A percentile compares a stretch with the other conserved stretches of the same genome.
Evolutionary conservation across 169 alveolate species (phyloP).

Genomic region (Theileria orientalis): DNA sequence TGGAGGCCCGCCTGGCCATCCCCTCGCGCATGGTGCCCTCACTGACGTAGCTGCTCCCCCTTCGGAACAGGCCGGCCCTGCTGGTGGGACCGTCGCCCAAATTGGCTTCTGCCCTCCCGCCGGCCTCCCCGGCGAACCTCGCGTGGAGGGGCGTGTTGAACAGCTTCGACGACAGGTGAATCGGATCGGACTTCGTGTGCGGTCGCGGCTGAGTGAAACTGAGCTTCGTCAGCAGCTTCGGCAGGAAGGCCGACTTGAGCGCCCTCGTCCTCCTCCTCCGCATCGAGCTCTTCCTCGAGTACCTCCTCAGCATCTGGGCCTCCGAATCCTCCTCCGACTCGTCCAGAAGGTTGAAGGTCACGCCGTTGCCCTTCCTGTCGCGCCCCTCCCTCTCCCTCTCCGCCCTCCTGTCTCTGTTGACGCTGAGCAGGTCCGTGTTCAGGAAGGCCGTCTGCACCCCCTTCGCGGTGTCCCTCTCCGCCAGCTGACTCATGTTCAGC

Average conservation of each 20-base stretch:
- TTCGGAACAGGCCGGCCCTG: neutral
- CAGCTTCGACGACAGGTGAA: neutral
- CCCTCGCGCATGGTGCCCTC: constrained; percentile 8
- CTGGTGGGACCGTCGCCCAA: neutral
- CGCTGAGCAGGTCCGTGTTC: constrained; percentile 15
- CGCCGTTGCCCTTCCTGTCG: neutral
- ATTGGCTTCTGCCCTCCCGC: neutral
- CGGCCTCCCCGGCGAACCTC: neutral
- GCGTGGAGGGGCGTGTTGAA: neutral
- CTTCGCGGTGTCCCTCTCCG: constrained; percentile 65
- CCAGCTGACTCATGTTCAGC: constrained; percentile 58
- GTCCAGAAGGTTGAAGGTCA: neutral
- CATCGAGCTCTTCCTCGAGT: constrained; percentile 5
- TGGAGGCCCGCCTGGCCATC: neutral
- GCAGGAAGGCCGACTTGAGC: neutral
- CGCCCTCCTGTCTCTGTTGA: neutral
- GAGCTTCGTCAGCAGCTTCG: neutral
- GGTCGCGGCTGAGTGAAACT: neutral
- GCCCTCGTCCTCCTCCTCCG: neutral
- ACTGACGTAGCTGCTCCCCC: neutral
- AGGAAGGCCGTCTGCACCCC: constrained; percentile 64
- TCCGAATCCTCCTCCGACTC: constrained; percentile 15
- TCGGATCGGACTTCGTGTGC: neutral
- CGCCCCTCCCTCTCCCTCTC: neutral
- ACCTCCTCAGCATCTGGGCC: constrained; percentile 2